These are phyloP conservation scores for Fusarium chlamydosporum DNA, from an alignment of 2,329 filamentous ascomycete species.

Conservation along the genomic window DNA sequence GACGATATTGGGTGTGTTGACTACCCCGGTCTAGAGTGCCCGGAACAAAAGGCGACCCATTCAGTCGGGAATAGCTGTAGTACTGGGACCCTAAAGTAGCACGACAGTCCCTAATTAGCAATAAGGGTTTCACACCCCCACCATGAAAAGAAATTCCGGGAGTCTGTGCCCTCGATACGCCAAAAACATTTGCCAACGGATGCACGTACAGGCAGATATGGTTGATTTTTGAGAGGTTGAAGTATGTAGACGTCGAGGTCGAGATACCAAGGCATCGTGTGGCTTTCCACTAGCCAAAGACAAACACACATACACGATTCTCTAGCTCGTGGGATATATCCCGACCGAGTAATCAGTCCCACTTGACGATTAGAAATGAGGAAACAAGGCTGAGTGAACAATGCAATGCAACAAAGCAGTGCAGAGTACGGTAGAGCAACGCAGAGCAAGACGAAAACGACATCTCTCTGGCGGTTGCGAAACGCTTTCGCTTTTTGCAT, in stretches of 20 bases:
- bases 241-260: neutral
- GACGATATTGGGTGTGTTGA: slow-evolving; percentile 28
- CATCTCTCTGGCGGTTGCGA: slow-evolving; percentile 4
- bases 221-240: slow-evolving; percentile 9
- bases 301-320: slow-evolving; percentile 31
- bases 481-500: slow-evolving; percentile 5
- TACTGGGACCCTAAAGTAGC: slow-evolving; percentile 20
- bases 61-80: slow-evolving; percentile 36
- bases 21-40: slow-evolving; percentile 35
- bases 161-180: neutral
- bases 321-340: slow-evolving; percentile 13
- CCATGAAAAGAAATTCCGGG: slow-evolving; percentile 9
- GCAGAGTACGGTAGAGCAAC: neutral
- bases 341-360: slow-evolving; percentile 8
- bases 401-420: slow-evolving; percentile 2
- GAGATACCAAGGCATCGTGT: slow-evolving; percentile 16
- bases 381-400: slow-evolving; percentile 11
- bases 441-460: slow-evolving; percentile 6
- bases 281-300: slow-evolving; percentile 23
- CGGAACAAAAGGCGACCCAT: slow-evolving; percentile 42
- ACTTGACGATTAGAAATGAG: slow-evolving; percentile 21
- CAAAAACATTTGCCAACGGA: slow-evolving; percentile 2
- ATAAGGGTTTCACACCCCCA: slow-evolving; percentile 16
- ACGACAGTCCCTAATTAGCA: slow-evolving; percentile 7
- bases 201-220: neutral